Conservation (phyloP, 1,139 yeast species). For the Debaryomyces sp. region DNA sequence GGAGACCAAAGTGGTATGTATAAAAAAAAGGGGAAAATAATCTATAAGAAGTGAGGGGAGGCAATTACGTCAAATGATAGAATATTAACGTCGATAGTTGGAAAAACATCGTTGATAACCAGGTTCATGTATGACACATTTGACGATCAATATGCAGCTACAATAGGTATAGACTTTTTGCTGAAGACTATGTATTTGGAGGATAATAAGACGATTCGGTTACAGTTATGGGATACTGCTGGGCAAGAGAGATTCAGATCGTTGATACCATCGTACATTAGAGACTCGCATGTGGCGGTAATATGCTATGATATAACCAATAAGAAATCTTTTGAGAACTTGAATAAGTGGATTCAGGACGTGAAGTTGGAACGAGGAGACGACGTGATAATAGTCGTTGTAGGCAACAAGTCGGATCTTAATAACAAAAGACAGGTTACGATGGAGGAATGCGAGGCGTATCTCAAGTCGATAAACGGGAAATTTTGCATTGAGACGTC, state of each 20-base stretch:
- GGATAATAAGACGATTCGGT: conserved; percentile 54
- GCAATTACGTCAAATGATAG: background rate
- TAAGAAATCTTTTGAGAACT: conserved; percentile 76
- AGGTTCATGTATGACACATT: conserved; percentile 98
- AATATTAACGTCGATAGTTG: conserved; percentile 47
- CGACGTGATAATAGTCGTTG: conserved; percentile 50
- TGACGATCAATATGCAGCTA: conserved; percentile 93
- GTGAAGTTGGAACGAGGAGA: conserved; percentile 78
- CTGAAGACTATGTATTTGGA: conserved; percentile 74
- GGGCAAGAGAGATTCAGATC: conserved; percentile 64
- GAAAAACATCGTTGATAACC: conserved; percentile 92
- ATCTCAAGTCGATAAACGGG: conserved; percentile 59
- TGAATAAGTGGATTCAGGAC: conserved; percentile 55
- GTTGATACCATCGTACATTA: conserved; percentile 81
- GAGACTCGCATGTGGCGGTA: conserved; percentile 97
- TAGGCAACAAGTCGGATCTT: conserved; percentile 64
- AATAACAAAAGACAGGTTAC: conserved; percentile 79
- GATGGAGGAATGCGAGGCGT: conserved; percentile 73
- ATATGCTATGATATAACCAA: conserved; percentile 92
- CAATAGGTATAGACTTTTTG: conserved; percentile 94
- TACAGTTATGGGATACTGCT: conserved; percentile 62
- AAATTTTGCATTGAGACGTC: conserved; percentile 88
- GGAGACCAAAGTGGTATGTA: conserved; percentile 90
- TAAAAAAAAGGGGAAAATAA: background rate
- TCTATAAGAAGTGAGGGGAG: background rate